Evolutionary conservation across 306 rosid species (phyloP).

Genomic region (Malus orientalis): DNA sequence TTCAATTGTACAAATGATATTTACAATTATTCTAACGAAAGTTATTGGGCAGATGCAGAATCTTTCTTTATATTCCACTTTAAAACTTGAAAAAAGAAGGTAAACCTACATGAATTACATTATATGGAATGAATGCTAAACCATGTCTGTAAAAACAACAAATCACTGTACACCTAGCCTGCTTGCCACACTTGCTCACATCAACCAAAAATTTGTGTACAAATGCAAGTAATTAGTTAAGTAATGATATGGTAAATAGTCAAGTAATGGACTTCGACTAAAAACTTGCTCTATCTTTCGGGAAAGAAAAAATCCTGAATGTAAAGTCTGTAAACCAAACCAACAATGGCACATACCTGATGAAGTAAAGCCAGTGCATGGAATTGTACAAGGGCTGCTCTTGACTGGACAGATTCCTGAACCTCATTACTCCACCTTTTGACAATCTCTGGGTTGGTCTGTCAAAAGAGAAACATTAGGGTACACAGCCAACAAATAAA

Average conservation of each 20-base stretch:
- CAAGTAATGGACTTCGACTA: neutral
- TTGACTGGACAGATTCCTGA: conserved; percentile 98
- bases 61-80: neutral
- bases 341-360: conserved; percentile 54
- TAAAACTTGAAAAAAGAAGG: neutral
- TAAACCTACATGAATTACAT: neutral
- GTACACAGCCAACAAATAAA: neutral
- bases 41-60: neutral
- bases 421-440: conserved; percentile 99
- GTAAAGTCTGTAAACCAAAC: conserved; percentile 3
- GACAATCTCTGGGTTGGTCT: conserved; percentile 98
- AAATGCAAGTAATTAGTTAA: neutral
- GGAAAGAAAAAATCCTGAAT: neutral
- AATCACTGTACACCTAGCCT: neutral
- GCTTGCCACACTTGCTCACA: neutral
- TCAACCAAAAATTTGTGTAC: neutral
- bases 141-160: neutral
- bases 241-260: neutral
- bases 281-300: neutral
- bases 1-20: neutral
- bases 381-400: conserved; percentile 98
- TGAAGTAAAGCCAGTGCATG: conserved; percentile 93
- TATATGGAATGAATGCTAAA: neutral
- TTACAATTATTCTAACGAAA: neutral
- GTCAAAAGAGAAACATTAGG: conserved; percentile 10